phyloP scores from a whole-genome alignment of 768 basidiomycete genomes.

The Pisolithus microcarpus region DNA sequence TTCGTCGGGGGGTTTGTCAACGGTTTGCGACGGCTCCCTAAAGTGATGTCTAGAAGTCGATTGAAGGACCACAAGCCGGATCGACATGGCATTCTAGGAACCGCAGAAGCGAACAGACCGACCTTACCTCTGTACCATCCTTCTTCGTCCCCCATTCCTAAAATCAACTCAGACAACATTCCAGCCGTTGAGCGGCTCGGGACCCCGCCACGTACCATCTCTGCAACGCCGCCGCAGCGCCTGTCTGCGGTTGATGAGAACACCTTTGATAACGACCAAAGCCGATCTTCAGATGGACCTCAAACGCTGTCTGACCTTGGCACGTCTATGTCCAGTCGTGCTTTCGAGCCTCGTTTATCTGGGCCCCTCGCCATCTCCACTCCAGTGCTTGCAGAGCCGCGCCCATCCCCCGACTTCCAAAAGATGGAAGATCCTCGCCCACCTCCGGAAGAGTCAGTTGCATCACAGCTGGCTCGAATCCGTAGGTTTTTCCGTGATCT shows the following conservation, averaged over 20 bases:
- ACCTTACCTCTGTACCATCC: constrained; percentile 16
- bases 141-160: constrained; percentile 12
- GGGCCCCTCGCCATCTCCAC: constrained; percentile 25
- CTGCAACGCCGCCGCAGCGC: constrained; percentile 19
- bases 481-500: constrained; percentile 32
- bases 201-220: constrained; percentile 18
- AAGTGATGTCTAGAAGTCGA: constrained; percentile 27
- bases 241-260: constrained; percentile 21
- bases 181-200: constrained; percentile 24
- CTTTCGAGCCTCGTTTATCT: constrained; percentile 17
- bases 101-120: constrained; percentile 9
- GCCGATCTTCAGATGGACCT: constrained; percentile 8
- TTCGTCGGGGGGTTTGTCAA: constrained; percentile 26
- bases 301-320: constrained; percentile 16
- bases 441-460: constrained; percentile 27
- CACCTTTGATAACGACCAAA: constrained; percentile 12
- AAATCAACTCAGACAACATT: constrained; percentile 23
- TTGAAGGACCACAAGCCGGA: constrained; percentile 21
- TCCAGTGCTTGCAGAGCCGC: constrained; percentile 28
- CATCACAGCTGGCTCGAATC: constrained; percentile 31
- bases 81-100: constrained; percentile 4
- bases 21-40: constrained; percentile 25
- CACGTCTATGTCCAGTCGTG: constrained; percentile 20
- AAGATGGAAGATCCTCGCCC: constrained; percentile 43
- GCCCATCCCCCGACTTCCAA: constrained; percentile 39